Evolutionary conservation across 306 rosid species (phyloP), one percentile per base, ranked within the genome.

Genomic region (Benincasa hispida): DNA sequence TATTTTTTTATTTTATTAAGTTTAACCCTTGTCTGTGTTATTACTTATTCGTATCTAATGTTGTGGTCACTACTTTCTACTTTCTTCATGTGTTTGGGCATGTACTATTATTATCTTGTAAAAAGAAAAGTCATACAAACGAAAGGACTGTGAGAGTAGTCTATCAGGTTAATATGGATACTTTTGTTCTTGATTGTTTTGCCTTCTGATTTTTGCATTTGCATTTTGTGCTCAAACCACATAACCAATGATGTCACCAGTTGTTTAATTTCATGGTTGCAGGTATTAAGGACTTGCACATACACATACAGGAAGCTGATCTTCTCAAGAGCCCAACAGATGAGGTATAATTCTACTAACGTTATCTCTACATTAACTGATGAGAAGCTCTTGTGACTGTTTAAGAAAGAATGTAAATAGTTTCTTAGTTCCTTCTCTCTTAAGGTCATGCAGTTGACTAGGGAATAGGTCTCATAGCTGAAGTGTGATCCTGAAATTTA

Each of bases 241-340:
- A 35, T 63, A 18, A 35, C 47, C 19, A 14, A 63, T 63, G 25
- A 63, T 35, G 48, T 9, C 22, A 63, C 9, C 5, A 34, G 48
- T 63, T 68, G 55, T 68, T 69, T 22, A 42, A 69, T 69, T 69
- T 81, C 79, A 27, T 79, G 47, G 61, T 78, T 76, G 55, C 84
- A 94, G 97, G 93, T 77, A 82, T 89, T 34, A 82, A 62, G 82
- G 83, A 90, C 76, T 75, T 94, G 76, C 80, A 79, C 80, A 78
- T 91, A 79, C 88, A 78, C 76, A 86, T 90, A 63, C 88, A 84
- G 81, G 92, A 87, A 82, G 79, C 85, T 51, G 97, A 94, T 90
- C 86, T 94, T 42, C 86, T 77, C 56, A 83, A 89, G 81, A 83
- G 90, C 77, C 91, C 86, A 13, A 81, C 73, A 9, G 99, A 92